These are phyloP conservation scores for Zychaea mexicana DNA, from an alignment of 371 early-diverging fungal species.

Conservation along the genomic window DNA sequence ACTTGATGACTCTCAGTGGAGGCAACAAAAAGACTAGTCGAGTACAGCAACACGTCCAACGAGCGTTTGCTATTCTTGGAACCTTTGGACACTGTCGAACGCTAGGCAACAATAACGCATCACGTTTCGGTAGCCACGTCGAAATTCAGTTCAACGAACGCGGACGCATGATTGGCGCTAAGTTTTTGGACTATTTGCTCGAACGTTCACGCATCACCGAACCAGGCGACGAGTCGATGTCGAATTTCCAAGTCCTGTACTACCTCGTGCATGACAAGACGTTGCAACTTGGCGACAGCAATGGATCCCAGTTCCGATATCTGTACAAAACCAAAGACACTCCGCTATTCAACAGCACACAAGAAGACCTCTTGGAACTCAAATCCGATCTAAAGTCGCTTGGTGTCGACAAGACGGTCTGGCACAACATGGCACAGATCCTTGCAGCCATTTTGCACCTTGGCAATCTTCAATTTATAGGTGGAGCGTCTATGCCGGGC, in stretches of 20 bases:
- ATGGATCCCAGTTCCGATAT: conserved; percentile 13
- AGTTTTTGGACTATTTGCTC: conserved; percentile 85
- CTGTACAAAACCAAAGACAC: conserved; percentile 15
- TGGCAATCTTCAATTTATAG: conserved; percentile 81
- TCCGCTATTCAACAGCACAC: not conserved
- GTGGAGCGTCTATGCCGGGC: too few relatives aligned
- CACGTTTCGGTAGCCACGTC: conserved; percentile 85
- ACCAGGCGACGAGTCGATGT: conserved; percentile 56
- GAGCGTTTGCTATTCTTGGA: conserved; percentile 61
- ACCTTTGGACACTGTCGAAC: conserved; percentile 88
- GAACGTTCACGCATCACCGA: conserved; percentile 76
- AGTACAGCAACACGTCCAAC: conserved; percentile 74
- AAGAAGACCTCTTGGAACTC: conserved; percentile 42
- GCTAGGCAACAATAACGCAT: conserved; percentile 74
- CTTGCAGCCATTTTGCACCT: conserved; percentile 87
- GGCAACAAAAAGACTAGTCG: conserved; percentile 70
- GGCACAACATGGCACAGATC: conserved; percentile 78
- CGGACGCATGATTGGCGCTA: conserved; percentile 87
- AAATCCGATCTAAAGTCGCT: conserved; percentile 74
- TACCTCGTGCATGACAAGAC: conserved; percentile 72
- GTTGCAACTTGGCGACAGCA: conserved; percentile 7
- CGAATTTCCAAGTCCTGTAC: conserved; percentile 94
- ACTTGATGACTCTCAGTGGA: conserved; percentile 69
- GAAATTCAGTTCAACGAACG: conserved; percentile 88
- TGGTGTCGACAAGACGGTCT: conserved; percentile 76